Evolutionary conservation across 2,329 filamentous ascomycete species (phyloP).

Genomic region (Dactylonectria macrodidyma): DNA sequence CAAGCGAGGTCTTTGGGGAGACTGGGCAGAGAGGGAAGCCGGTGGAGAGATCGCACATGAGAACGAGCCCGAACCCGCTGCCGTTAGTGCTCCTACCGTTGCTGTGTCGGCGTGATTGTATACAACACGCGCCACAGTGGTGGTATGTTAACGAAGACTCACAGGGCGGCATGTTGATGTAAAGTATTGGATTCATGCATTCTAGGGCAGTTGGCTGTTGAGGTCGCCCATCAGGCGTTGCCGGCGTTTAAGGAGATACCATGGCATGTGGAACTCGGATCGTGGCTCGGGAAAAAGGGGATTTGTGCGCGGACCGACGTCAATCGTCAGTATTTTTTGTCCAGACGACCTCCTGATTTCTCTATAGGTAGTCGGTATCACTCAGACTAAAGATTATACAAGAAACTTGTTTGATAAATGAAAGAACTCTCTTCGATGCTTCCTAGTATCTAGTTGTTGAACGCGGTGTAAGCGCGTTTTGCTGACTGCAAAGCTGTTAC

Average conservation of each 20-base stretch:
- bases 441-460: neutral
- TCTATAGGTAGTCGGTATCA: conserved; percentile 31
- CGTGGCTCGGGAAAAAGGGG: conserved; percentile 47
- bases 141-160: conserved; percentile 40
- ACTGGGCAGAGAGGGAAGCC: conserved; percentile 88
- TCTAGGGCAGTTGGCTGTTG: conserved; percentile 49
- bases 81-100: conserved; percentile 51
- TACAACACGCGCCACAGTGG: conserved; percentile 10
- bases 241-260: conserved; percentile 59
- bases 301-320: conserved; percentile 31
- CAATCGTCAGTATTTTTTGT: conserved; percentile 33
- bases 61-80: conserved; percentile 58
- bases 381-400: conserved; percentile 29
- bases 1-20: conserved; percentile 96
- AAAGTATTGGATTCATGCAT: conserved; percentile 55
- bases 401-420: conserved; percentile 18
- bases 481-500: conserved; percentile 30
- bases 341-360: conserved; percentile 31
- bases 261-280: conserved; percentile 50
- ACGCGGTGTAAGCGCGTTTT: conserved; percentile 25
- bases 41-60: conserved; percentile 73
- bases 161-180: conserved; percentile 49
- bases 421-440: too few species aligned
- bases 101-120: conserved; percentile 56
- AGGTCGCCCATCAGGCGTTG: conserved; percentile 53